These are phyloP conservation scores for Thraustochytrium striatum DNA, from an alignment of 352 stramenopile genomes.

Conservation along the genomic window DNA sequence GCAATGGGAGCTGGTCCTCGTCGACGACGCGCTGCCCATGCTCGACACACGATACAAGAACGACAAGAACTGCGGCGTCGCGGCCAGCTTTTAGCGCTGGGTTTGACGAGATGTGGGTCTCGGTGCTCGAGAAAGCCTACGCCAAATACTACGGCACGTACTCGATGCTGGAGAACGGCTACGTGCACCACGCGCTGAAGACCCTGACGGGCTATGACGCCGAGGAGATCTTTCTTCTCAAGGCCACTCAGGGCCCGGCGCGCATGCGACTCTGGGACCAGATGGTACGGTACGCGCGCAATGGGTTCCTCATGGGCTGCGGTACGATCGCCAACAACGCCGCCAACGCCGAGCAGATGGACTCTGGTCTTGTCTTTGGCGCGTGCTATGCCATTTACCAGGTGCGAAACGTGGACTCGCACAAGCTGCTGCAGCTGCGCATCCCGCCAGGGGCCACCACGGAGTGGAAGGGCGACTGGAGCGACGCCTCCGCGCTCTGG, in stretches of 20 bases:
- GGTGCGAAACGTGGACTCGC: slow-evolving; percentile 71
- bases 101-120: slow-evolving; percentile 84
- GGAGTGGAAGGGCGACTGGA: slow-evolving; percentile 88
- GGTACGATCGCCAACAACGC: slow-evolving; percentile 75
- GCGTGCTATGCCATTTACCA: slow-evolving; percentile 85
- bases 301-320: slow-evolving; percentile 82
- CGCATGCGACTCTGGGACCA: slow-evolving; percentile 83
- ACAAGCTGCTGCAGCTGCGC: slow-evolving; percentile 77
- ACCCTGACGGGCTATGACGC: slow-evolving; percentile 76
- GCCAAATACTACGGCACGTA: slow-evolving; percentile 85
- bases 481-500: slow-evolving; percentile 79
- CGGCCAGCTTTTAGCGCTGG: slow-evolving; percentile 76
- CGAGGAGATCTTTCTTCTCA: slow-evolving; percentile 77
- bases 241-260: slow-evolving; percentile 70
- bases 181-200: slow-evolving; percentile 81
- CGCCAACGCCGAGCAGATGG: slow-evolving; percentile 74
- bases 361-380: slow-evolving; percentile 81
- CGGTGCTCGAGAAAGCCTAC: slow-evolving; percentile 83
- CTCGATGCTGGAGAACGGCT: slow-evolving; percentile 71
- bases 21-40: slow-evolving; percentile 83
- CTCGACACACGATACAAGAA: slow-evolving; percentile 59
- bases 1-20: slow-evolving; percentile 83
- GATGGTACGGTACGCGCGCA: slow-evolving; percentile 70
- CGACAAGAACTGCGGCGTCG: slow-evolving; percentile 65
- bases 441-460: slow-evolving; percentile 83